These are phyloP conservation scores for Gleditsia sinensis DNA, from an alignment of 306 rosid species.

Conservation along the genomic window DNA sequence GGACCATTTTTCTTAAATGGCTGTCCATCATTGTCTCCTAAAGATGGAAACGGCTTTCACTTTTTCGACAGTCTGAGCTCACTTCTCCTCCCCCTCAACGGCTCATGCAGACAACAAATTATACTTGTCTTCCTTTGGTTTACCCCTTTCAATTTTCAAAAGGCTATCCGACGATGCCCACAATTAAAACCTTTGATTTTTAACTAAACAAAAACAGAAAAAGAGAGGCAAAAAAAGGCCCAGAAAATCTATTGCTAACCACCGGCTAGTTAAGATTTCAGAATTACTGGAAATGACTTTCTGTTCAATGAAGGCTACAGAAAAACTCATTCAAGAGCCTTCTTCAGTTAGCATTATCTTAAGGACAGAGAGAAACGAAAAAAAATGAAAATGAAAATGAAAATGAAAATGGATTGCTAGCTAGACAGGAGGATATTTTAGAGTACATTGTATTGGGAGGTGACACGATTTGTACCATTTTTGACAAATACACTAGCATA, in stretches of 20 bases:
- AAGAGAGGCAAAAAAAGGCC: conserved; percentile 1
- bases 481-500: not conserved
- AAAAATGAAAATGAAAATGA: not conserved
- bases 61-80: conserved; percentile 42
- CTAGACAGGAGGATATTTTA: conserved; percentile 28
- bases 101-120: conserved; percentile 26
- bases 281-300: conserved; percentile 31
- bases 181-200: not conserved
- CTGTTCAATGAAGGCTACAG: conserved; percentile 28
- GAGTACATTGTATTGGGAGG: conserved; percentile 18
- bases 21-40: conserved; percentile 56
- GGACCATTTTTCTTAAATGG: conserved; percentile 56
- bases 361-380: not conserved
- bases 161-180: not conserved
- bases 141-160: not conserved
- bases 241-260: too few relatives aligned
- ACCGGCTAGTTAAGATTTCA: conserved; percentile 22
- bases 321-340: not conserved
- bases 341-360: not conserved
- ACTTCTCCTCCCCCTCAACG: conserved; percentile 26
- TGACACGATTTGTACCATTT: conserved; percentile 23
- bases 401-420: too few relatives aligned
- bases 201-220: conserved; percentile 6
- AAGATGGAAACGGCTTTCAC: conserved; percentile 52
- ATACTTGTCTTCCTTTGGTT: conserved; percentile 24